Evolutionary conservation across 2,329 filamentous ascomycete species (phyloP), one percentile per base, ranked within the genome.

Genomic region (Pseudocercospora ulei): DNA sequence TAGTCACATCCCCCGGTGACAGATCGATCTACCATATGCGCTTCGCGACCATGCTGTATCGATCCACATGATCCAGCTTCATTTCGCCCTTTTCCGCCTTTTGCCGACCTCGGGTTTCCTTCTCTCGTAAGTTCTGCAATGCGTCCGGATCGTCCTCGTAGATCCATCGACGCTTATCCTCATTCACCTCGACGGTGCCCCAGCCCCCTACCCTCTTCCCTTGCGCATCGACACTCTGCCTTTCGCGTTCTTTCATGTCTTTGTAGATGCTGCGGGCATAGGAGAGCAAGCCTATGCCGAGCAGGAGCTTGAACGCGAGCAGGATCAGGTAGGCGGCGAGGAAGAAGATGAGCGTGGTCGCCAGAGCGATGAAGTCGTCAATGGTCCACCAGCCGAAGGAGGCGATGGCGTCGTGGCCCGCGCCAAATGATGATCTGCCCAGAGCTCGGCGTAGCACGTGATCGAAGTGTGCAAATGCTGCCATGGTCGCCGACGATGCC

Each of bases 21-120:
- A n/a, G n/a, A n/a, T n/a, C n/a, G n/a, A n/a, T n/a, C n/a, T n/a
- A 96, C 90, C 90, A 98, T 53, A 98, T 98, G 58, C 90, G 73
- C 71, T 95, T 96, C 0, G 85, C 84, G 53, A 86, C 80, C 90
- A 96, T 95, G 58, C 86, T 85, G 65, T 95, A 98, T 53, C 90
- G 72, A 52, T 71, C 76, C 47, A 77, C 84, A 58, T 65, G 76
- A 55, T 71, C 81, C 62, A 76, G 75, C 58, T 74, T 76, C 36
- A 74, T 71, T 39, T 62, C 59, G 22, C 70, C 64, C 43, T 60
- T 64, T 14, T 70, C 70, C 49, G 72, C 44, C 34, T 51, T 49
- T 11, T 77, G 48, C 4, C 71, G 72, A 52, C 73, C 68, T 55
- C 75, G 73, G 44, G 79, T 77, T 47, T 77, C 76, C 35, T 72